Evolutionary conservation across 73 alveolate genomes (phyloP), one percentile per base, ranked within the genome.

Genomic region (Paramecium primaurelia): DNA sequence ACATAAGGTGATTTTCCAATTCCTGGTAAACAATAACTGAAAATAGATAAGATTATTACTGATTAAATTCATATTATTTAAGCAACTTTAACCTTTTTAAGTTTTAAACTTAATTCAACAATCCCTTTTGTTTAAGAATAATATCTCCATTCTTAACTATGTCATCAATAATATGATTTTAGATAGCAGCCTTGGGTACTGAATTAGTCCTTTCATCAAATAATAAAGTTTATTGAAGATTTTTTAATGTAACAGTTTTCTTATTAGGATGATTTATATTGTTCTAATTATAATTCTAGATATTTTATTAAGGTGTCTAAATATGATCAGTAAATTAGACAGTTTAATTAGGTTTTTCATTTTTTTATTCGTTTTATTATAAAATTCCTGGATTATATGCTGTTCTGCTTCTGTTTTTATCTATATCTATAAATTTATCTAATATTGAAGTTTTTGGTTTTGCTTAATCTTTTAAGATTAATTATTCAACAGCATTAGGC

Each of bases 1-100:
- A 87, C 93, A 25, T 64, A 87, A n/a, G 93, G 93, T 26, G 86
- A 87, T 37, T 87, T 87, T 37, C 93, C 93, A 40, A 87, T 37
- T n/a, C 93, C 93, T 25, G 45, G 86, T 30, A 87, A 68, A 40
- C 87, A 87, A 44, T 64, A 14, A 87, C 88, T 64, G 36, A 38
- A 75, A 11, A 75, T 38, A 75, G 5, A 75, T 75, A 75, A 2
- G 8, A 30, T 36, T 1, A 12, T 30, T 75, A 75, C 88, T 75
- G 88, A 75, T 87, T 73, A 25, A 73, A 42, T 68, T 87, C 69
- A 40, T 87, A 77, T 44, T 87, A 20, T 28, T 64, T 87, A 25
- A 87, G 93, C 40, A 87, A 77, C 60, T 59, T 34, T 34, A 87
- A 45, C 60, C 88, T 64, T 36, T 87, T 87, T 58, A 87, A 25